Evolutionary conservation across 345 rosid species (phyloP), one percentile per base, ranked within the genome.

Genomic region (Sonneratia alba): DNA sequence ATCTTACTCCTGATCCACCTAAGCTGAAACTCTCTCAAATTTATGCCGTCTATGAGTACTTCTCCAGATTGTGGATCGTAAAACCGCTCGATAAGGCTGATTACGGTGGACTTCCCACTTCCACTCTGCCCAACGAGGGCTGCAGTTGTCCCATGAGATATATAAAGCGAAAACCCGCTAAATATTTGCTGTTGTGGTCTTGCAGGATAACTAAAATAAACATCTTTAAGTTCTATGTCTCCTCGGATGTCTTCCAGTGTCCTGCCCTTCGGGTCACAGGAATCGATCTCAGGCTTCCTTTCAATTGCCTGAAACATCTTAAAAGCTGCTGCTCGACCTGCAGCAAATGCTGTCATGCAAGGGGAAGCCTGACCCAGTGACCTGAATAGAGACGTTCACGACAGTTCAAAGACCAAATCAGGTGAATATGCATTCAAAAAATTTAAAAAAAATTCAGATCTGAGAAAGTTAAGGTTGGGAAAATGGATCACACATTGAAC

Each of bases 91-190:
- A 91, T 84, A 61, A 91, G 75, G 79, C 90, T 89, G 42, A 89
- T 84, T 1, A 85, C 92, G 0, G 97, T 91, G n/a, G 97, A 91
- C 78, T 89, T 91, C 36, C 96, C 96, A 66, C 97, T 91, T 70
- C 97, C 97, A 37, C 96, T 91, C 70, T 91, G 91, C 51, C 97
- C 97, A 57, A 91, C 97, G 73, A 91, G 72, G 19, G 97, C 97
- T 19, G 87, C 83, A 22, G 91, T 89, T 32, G 89, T 76, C 19
- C 97, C 96, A 24, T 86, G 81, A 0, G 87, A 70, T 37, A 91
- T 89, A 36, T 72, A 73, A 49, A 91, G 83, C n/a, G 89, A 89
- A 75, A 91, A 91, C 1, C 96, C 91, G 6, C 75, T 67, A 56
- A 91, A 89, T 47, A 91, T 85, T 32, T 78, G 85, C 53, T 91